Conservation (phyloP, 2,329 filamentous ascomycete species). For the Phialophora expanda region DNA sequence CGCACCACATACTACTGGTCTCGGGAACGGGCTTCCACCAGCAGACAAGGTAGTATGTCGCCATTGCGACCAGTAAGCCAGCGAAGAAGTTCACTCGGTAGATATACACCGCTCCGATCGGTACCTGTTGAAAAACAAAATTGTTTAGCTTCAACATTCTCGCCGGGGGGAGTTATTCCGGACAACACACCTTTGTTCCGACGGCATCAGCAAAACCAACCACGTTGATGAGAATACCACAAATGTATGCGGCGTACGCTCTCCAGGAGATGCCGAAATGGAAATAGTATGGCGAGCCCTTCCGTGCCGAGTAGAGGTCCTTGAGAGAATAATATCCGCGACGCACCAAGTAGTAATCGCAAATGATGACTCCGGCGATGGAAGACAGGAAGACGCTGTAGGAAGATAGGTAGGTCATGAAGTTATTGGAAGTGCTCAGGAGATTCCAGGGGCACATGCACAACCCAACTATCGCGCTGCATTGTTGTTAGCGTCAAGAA, state of each 20-base stretch:
- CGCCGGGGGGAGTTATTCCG: no score
- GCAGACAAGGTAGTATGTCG: conserved; percentile 73
- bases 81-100: conserved; percentile 92
- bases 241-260: conserved; percentile 74
- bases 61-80: conserved; percentile 73
- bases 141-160: neutral
- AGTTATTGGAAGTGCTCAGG: conserved; percentile 54
- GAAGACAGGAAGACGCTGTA: conserved; percentile 94
- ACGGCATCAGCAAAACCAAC: conserved; percentile 88
- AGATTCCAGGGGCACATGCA: conserved; percentile 59
- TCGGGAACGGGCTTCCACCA: conserved; percentile 73
- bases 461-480: conserved; percentile 49
- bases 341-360: conserved; percentile 86
- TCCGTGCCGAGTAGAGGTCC: conserved; percentile 73
- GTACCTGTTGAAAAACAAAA: conserved; percentile 57
- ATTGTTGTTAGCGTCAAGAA: neutral
- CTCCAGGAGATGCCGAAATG: conserved; percentile 78
- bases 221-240: conserved; percentile 86
- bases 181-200: conserved; percentile 6
- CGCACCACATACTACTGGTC: conserved; percentile 76
- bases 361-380: conserved; percentile 88
- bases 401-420: conserved; percentile 81
- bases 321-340: conserved; percentile 79
- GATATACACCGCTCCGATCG: conserved; percentile 78
- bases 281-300: conserved; percentile 73